These are phyloP conservation scores for Pholiota molesta DNA, from an alignment of 768 basidiomycete species.

Conservation along the genomic window DNA sequence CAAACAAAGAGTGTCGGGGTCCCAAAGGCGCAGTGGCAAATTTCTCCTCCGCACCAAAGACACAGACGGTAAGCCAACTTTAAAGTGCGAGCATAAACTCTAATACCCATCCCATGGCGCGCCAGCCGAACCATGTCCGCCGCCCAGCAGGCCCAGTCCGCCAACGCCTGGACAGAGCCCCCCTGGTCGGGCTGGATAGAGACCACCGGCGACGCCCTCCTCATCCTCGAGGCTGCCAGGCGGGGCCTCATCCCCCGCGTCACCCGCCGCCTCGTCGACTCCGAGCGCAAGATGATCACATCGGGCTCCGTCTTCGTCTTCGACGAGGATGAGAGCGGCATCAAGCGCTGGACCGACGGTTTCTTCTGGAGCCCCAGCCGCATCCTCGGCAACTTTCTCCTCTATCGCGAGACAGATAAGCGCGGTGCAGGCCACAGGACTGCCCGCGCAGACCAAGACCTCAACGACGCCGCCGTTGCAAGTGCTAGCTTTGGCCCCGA, in stretches of 20 bases:
- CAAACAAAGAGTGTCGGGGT: slow-evolving; percentile 37
- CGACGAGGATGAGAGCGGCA: slow-evolving; percentile 95
- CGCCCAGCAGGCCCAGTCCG: slow-evolving; percentile 35
- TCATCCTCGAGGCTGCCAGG: slow-evolving; percentile 93
- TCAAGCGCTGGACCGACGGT: slow-evolving; percentile 99
- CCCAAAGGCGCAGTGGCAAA: slow-evolving; percentile 43
- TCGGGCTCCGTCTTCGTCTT: slow-evolving; percentile 96
- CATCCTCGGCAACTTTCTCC: slow-evolving; percentile 92
- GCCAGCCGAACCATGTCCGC: slow-evolving; percentile 39
- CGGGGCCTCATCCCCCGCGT: slow-evolving; percentile 90
- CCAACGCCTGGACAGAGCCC: slow-evolving; percentile 76
- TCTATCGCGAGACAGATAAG: slow-evolving; percentile 94
- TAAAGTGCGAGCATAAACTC: slow-evolving; percentile 59
- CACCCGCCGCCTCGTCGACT: slow-evolving; percentile 88
- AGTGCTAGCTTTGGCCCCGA: slow-evolving; percentile 26
- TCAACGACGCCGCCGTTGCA: slow-evolving; percentile 26
- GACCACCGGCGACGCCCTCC: slow-evolving; percentile 92
- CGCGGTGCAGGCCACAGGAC: slow-evolving; percentile 66
- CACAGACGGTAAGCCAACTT: slow-evolving; percentile 75
- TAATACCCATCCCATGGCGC: slow-evolving; percentile 42
- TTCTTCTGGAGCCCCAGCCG: slow-evolving; percentile 93
- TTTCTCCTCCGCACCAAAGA: slow-evolving; percentile 64
- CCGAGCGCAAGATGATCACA: slow-evolving; percentile 91
- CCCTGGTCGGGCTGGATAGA: slow-evolving; percentile 96
- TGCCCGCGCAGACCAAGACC: slow-evolving; percentile 45